A percentile compares a stretch with the other conserved stretches of the same genome.
Evolutionary conservation across 1,284 basidiomycete genomes (phyloP).

Genomic region (Ceratobasidium sp.): DNA sequence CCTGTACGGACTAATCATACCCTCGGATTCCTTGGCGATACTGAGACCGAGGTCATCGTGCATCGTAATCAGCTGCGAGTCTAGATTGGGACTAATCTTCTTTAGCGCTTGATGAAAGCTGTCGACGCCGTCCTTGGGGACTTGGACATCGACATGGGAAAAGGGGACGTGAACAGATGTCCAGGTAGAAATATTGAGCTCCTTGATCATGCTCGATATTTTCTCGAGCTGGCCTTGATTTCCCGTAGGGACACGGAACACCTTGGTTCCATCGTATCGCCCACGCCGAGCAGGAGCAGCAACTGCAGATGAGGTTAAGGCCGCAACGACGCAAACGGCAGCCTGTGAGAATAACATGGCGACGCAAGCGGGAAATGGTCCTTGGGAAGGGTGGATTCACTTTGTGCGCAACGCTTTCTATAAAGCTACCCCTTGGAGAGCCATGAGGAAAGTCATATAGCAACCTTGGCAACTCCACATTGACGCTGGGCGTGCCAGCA

Average conservation of each 20-base stretch:
- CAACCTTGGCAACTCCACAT: background rate
- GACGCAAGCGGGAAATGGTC: too few relatives aligned
- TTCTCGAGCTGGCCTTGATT: conserved; percentile 11
- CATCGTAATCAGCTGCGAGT: conserved; percentile 18
- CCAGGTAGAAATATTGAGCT: conserved; percentile 14
- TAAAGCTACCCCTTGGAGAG: background rate
- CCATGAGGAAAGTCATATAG: background rate
- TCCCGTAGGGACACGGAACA: conserved; percentile 24
- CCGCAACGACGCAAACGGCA: background rate
- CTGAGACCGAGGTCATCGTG: conserved; percentile 14
- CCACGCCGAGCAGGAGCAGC: background rate
- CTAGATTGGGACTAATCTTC: background rate
- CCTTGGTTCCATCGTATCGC: conserved; percentile 11
- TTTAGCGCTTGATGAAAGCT: conserved; percentile 2
- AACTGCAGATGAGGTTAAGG: background rate
- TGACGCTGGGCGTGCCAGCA: background rate
- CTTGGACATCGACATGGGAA: conserved; percentile 29
- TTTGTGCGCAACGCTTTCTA: background rate
- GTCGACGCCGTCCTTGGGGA: conserved; percentile 7
- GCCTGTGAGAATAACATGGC: conserved; percentile 3
- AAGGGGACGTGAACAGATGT: conserved; percentile 3
- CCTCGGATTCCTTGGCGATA: conserved; percentile 22
- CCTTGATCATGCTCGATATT: conserved; percentile 9
- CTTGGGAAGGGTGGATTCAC: too few relatives aligned
- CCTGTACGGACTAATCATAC: conserved; percentile 5